These are phyloP conservation scores for Termitomyces sp. DNA, from an alignment of 768 basidiomycete genomes.

Conservation along the genomic window DNA sequence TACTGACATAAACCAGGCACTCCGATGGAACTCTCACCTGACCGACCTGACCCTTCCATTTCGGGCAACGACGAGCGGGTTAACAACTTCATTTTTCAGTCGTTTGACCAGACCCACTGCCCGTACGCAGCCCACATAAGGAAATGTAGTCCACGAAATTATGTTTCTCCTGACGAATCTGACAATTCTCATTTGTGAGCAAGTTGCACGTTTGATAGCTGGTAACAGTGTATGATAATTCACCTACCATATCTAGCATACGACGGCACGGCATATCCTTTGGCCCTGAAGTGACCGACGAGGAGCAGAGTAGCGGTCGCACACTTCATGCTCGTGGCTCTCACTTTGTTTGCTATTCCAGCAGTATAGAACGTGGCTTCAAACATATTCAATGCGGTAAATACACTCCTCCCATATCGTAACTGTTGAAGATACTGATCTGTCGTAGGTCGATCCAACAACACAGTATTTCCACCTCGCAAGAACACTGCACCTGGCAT, in stretches of 20 bases:
- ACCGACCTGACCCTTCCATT: conserved; percentile 10
- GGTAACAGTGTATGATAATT: not conserved
- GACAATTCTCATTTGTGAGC: conserved; percentile 10
- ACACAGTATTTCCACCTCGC: conserved; percentile 13
- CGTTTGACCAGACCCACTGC: conserved; percentile 11
- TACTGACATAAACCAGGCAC: conserved; percentile 11
- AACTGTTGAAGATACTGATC: not conserved
- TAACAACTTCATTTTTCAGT: conserved; percentile 23
- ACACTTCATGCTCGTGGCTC: conserved; percentile 14
- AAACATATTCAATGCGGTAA: conserved; percentile 15
- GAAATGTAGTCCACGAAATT: conserved; percentile 18
- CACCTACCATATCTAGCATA: conserved; percentile 1
- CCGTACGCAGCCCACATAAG: conserved; percentile 19
- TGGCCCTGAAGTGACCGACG: conserved; percentile 8
- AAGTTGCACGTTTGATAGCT: not conserved
- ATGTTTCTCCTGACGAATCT: conserved; percentile 13
- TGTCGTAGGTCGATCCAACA: conserved; percentile 13
- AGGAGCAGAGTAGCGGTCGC: conserved; percentile 5
- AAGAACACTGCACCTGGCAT: conserved; percentile 14
- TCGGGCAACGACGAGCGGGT: conserved; percentile 11
- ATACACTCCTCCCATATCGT: not conserved
- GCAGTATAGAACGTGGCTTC: conserved; percentile 19
- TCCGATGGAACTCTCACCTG: conserved; percentile 16
- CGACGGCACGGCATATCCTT: conserved; percentile 13
- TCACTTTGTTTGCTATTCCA: conserved; percentile 16